Evolutionary conservation across 2,329 filamentous ascomycete species (phyloP), one percentile per base, ranked within the genome.

Genomic region (Phialophora tarda): DNA sequence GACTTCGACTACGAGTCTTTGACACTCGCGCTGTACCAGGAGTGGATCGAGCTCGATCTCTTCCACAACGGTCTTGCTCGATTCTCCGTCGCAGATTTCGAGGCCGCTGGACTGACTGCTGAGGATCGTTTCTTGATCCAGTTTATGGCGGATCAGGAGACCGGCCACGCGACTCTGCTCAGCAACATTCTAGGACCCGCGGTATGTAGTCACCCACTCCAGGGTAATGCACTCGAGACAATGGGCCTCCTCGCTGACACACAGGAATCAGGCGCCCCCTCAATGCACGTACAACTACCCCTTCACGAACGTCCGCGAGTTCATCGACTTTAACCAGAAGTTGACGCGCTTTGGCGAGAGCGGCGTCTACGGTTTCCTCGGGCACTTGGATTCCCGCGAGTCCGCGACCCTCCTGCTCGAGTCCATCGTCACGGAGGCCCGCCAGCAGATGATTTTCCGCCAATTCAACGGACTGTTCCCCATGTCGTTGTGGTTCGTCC

Each of bases 261-360:
- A 34, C 14, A 17, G 14, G 14, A 41, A 41, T 4, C 55, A 59
- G 62, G 67, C 91, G 0, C 90, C 91, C 0, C 83, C 84, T 61
- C 89, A 92, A 76, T 95, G 91, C 81, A 88, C 85, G 0, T 96
- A 96, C 82, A 88, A 92, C 80, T 95, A 95, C 75, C 91, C 59
- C 21, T 51, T 32, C 59, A 86, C 81, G 63, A 93, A 86, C 34
- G 88, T 94, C 0, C 85, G 59, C 5, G 59, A 54, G 7, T 61
- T 61, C 14, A 54, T 54, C 48, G 59, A 61, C 59, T 54, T 95
- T 80, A 89, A 86, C 77, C 91, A 94, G 79, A 93, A 93, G 78
- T 79, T 95, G n/a, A 95, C 92, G 0, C 88, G 91, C 38, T 92
- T 86, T 78, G 91, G 91, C 24, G 59, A 61, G 77, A 85, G 89